Evolutionary conservation across 202 grass and related monocot species (phyloP).

Genomic region (Bolboschoenoplectus hybrid): DNA sequence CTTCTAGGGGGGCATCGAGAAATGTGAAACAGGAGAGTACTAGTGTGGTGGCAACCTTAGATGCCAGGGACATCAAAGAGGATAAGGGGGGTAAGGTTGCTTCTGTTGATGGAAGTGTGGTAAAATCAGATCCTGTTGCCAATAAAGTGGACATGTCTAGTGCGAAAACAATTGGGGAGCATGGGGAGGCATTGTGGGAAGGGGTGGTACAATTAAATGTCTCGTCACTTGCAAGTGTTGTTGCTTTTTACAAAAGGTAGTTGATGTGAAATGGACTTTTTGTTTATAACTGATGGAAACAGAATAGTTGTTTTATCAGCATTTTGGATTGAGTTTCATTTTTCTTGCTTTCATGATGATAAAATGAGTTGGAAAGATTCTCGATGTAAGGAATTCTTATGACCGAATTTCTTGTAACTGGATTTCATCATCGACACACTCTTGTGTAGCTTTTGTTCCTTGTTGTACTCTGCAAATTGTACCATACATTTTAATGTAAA

Average conservation of each 20-base stretch:
- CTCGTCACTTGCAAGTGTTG: slow-evolving; percentile 77
- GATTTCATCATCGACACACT: not conserved
- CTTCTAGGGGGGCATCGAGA: not conserved
- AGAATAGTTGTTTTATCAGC: not conserved
- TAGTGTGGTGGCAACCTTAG: not conserved
- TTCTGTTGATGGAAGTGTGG: slow-evolving; percentile 36
- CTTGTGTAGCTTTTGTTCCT: not conserved
- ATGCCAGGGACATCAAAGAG: not conserved
- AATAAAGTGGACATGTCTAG: slow-evolving; percentile 32
- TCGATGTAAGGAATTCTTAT: not conserved
- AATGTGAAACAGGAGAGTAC: slow-evolving; percentile 11
- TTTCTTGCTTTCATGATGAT: not conserved
- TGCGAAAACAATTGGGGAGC: slow-evolving; percentile 28
- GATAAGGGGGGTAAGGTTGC: slow-evolving; percentile 30
- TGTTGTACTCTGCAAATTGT: not conserved
- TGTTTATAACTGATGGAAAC: slow-evolving; percentile 4
- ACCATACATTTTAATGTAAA: not conserved
- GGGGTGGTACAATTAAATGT: slow-evolving; percentile 88
- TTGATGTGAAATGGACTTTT: slow-evolving; percentile 19
- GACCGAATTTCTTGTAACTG: not conserved
- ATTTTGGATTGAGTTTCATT: slow-evolving; percentile 2
- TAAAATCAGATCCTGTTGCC: slow-evolving; percentile 45
- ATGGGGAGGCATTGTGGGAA: slow-evolving; percentile 84
- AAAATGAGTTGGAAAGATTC: not conserved
- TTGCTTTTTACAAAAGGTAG: slow-evolving; percentile 89